Evolutionary conservation across 805 yeast species (phyloP), one percentile per base, ranked within the genome.

Genomic region (Candida yuanshanica): DNA sequence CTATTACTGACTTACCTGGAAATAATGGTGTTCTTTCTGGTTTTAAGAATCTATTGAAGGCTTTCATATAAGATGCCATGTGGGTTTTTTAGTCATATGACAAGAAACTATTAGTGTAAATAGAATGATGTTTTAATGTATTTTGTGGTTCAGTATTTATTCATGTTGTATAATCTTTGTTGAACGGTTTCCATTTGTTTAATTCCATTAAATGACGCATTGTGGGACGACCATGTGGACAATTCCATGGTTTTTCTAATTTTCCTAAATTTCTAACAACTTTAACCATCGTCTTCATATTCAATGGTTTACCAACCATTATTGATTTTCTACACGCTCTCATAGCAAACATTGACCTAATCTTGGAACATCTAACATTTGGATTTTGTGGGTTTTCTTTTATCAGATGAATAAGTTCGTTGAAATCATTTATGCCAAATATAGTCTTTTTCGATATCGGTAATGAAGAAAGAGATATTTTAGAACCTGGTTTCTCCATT

Each of bases 151-250:
- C n/a, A n/a, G n/a, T n/a, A n/a, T n/a, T 27, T 24, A 12, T 14
- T 36, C 39, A 63, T 25, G 60, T 16, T 14, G 46, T 44, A 50
- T 73, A 72, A 50, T 77, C 82, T 2, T 62, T 64, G 9, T 51
- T 51, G 47, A 75, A 76, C 0, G 70, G 50, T 17, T 56, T 51
- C 74, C 78, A 70, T 35, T 65, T 60, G 33, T 66, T 60, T 29
- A 82, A 55, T 42, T 85, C 88, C 45, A 81, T 77, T 44, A 91
- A 67, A 61, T 91, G 97, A 41, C 99, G 72, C 83, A 93, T 79
- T 1, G 99, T 93, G 0, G 99, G 99, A 48, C 99, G 68, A 0
- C 99, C 99, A 63, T 93, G 99, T 0, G 99, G 99, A 51, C 80
- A 74, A 41, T 73, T 73, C 99, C 99, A 93, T 0, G 99, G 99